Base-by-base conservation (phyloP, 345 rosid species). In the Populus deltoides region DNA sequence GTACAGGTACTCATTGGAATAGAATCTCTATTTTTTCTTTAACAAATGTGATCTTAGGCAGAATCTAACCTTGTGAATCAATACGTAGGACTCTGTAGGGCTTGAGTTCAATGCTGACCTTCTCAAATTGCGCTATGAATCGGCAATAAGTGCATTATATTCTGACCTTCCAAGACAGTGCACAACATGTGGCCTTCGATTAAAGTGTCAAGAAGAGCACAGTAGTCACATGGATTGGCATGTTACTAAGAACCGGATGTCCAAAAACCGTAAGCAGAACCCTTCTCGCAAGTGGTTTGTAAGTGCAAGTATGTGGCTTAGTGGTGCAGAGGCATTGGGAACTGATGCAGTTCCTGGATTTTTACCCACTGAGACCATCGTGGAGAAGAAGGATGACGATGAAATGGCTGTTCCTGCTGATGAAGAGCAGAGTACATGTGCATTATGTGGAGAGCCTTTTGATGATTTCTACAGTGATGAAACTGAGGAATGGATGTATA, bases 151-250 rank as follows among this genome's bases (percentile, higher is more conserved):
- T 81, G 90, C 93, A 68, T 72, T 97, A 41, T 92, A 97, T 86
- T 90, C 84, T 73, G 93, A 92, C 83, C 97, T 97, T 72, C 98
- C 98, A 43, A 91, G 99, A 82, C 98, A 97, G 84, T 97, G 99
- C 84, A 91, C 94, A 51, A 90, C 98, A 41, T 97, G 99, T 82
- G 99, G 99, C 83, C 88, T 90, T 71, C 92, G 99, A 27, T 97
- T 97, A 76, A 92, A 89, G 87, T 85, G 84, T 80, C 99, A 97
- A 86, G 98, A 94, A 81, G 97, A 92, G 77, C 99, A 97, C 80
- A 92, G 99, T 73, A 88, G 85, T 79, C 99, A 97, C 83, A 97
- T 97, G 99, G 99, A 97, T 86, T 97, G 99, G 99, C 98, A 97
- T 88, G 99, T 97, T 80, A 97, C 99, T 5, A 97, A 83, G 88